Conservation (phyloP, 306 rosid species). For the Vachellia pachyceras region DNA sequence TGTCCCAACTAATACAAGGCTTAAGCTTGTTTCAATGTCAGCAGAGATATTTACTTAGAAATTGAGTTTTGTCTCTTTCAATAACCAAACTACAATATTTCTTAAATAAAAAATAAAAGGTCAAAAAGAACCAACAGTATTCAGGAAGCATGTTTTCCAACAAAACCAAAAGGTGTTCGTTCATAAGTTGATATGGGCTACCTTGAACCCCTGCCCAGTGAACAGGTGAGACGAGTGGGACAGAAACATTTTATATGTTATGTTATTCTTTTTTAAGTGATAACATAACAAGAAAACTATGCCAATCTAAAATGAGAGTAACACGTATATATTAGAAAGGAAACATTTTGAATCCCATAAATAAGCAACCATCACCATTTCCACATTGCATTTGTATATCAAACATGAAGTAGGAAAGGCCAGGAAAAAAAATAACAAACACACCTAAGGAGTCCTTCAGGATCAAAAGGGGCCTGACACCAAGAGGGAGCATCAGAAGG, state of each 20-base stretch:
- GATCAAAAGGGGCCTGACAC: slow-evolving; percentile 99
- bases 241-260: not conserved
- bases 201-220: no score
- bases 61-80: not conserved
- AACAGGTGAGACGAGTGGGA: no score
- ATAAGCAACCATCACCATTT: not conserved
- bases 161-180: not conserved
- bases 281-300: not conserved
- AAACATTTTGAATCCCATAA: not conserved
- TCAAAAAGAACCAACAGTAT: no score
- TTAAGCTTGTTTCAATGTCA: slow-evolving; percentile 8
- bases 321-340: not conserved
- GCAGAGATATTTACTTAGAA: not conserved
- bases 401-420: slow-evolving; percentile 13
- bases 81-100: not conserved
- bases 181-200: not conserved
- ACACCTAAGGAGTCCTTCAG: slow-evolving; percentile 94
- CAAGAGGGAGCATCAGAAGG: slow-evolving; percentile 93
- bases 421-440: slow-evolving; percentile 4
- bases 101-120: not conserved
- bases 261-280: not conserved
- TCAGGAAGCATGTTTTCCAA: not conserved
- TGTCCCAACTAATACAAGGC: not conserved
- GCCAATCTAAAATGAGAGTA: not conserved
- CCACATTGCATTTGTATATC: not conserved